Evolutionary conservation across 2,329 filamentous ascomycete species (phyloP), one percentile per base, ranked within the genome.

Genomic region (Microthyrium microscopicum): DNA sequence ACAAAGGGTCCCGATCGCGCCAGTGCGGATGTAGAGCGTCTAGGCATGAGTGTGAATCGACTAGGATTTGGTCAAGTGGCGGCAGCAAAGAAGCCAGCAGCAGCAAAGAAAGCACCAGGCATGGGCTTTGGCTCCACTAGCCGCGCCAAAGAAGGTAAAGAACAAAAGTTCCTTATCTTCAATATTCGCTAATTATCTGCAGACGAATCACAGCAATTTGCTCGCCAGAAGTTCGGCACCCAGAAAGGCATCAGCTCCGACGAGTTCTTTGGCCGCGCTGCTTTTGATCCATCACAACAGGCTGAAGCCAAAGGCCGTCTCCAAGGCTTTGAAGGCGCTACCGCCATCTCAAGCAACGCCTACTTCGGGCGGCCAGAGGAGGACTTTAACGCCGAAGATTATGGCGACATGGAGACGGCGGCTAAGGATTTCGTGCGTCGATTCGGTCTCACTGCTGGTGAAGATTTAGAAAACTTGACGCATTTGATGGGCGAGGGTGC

Each of bases 221-320:
- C 85, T 5, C 79, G 81, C 47, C 63, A 70, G 49, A 93, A 93
- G 56, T 98, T 98, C 49, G 87, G 85, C 39, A 59, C 58, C 27
- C 89, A 98, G 55, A 95, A 95, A 64, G 81, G 81, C 45, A 98
- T 98, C 44, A 94, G 84, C 0, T 94, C 85, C 1, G 89, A 98
- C 54, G 89, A 98, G 53, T 98, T 92, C 66, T 98, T 98, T 52
- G 84, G 87, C 48, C 87, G 89, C 53, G 82, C 84, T 34, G 61
- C 70, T 35, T 95, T 76, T 56, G 85, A 98, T 52, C 74, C 85
- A 24, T 66, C 66, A 35, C 72, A 77, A 6, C 78, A 89, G 51
- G 66, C 73, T 33, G 87, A 94, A 60, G 87, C 89, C 46, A 92
- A 92, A 62, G 66, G 68, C 17, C 73, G 89, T 26, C 69, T 98